Conservation (phyloP, 495 filamentous ascomycete species). For the Talaromyces adpressus region DNA sequence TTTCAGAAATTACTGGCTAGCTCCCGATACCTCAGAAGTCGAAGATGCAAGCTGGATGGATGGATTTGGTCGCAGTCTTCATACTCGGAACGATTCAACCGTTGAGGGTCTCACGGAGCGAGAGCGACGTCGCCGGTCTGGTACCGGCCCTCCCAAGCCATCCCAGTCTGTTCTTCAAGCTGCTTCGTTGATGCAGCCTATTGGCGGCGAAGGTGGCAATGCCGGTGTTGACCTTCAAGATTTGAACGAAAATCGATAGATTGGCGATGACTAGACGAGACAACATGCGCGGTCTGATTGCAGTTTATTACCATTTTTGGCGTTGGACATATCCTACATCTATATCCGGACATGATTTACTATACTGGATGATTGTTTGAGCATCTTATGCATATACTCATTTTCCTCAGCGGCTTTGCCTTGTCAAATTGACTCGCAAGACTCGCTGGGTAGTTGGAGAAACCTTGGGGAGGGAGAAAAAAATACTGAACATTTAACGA, state of each 20-base stretch:
- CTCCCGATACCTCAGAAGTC: conserved; percentile 31
- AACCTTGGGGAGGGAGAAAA: background rate
- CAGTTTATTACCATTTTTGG: background rate
- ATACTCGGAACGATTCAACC: conserved; percentile 22
- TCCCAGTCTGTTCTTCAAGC: conserved; percentile 33
- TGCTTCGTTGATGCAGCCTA: conserved; percentile 28
- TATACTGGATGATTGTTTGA: background rate
- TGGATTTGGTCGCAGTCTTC: conserved; percentile 50
- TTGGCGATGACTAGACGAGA: background rate
- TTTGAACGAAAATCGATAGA: conserved; percentile 30
- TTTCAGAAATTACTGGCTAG: conserved; percentile 72
- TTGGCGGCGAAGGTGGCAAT: conserved; percentile 25
- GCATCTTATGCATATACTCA: conserved; percentile 4
- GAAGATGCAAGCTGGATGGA: conserved; percentile 54
- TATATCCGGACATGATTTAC: conserved; percentile 2
- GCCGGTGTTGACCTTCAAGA: conserved; percentile 37
- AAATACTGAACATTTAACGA: background rate
- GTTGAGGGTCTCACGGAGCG: conserved; percentile 53
- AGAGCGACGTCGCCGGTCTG: conserved; percentile 60
- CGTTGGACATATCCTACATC: conserved; percentile 1
- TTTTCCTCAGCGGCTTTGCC: background rate
- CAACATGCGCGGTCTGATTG: background rate
- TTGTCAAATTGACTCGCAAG: background rate
- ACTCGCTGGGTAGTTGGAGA: background rate
- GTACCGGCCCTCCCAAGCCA: conserved; percentile 55